Percentiles rank a stretch among this genome's conserved stretches.
Conservation (phyloP, 306 rosid species). For the Quercus berberidifolia region DNA sequence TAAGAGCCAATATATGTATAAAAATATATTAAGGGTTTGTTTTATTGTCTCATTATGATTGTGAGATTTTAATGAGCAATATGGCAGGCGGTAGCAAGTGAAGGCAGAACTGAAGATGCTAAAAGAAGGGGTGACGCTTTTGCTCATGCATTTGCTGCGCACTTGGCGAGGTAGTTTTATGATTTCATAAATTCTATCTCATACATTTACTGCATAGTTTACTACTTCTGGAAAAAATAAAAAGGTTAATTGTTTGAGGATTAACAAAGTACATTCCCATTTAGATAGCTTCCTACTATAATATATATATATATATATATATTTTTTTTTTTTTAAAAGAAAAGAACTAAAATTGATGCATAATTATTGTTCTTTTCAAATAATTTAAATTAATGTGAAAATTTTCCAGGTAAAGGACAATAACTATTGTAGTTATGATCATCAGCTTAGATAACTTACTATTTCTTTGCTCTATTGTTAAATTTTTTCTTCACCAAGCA, state of each 20-base stretch:
- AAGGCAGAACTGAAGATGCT: conserved; percentile 98
- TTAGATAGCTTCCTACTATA: conserved; percentile 12
- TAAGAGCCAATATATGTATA: no score
- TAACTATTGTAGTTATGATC: not conserved
- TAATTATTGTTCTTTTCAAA: no score
- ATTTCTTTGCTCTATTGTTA: no score
- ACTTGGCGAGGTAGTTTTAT: conserved; percentile 68
- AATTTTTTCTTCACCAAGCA: no score
- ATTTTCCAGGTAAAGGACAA: not conserved
- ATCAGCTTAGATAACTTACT: not conserved
- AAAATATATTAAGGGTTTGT: not conserved
- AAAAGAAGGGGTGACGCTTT: conserved; percentile 97
- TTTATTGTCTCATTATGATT: conserved; percentile 7
- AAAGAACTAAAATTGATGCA: no score
- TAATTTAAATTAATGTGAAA: not conserved
- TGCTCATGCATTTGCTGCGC: conserved; percentile 95
- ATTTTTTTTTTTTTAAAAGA: not conserved
- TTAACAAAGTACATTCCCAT: not conserved
- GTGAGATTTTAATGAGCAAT: conserved; percentile 23
- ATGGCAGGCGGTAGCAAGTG: conserved; percentile 96
- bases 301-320: not conserved
- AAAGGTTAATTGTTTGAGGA: not conserved
- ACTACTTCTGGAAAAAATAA: not conserved
- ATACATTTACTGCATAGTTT: not conserved
- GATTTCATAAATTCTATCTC: conserved; percentile 3